phyloP scores from a whole-genome alignment of 306 rosid genomes.

The Vachellia collinsii region DNA sequence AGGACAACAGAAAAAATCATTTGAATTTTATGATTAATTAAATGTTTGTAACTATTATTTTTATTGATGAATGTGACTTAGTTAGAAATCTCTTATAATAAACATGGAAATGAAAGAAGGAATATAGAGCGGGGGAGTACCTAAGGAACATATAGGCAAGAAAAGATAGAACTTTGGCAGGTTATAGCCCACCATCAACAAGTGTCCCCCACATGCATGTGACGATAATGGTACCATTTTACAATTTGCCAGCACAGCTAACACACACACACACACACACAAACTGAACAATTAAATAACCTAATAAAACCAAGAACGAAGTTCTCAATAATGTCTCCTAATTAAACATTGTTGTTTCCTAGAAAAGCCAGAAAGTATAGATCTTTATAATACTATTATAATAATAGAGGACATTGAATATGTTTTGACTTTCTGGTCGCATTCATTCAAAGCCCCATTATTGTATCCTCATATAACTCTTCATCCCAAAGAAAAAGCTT shows the following conservation, averaged over 20 bases:
- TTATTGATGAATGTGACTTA: too few relatives aligned
- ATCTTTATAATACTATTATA: conserved; percentile 30
- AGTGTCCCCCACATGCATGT: conserved; percentile 42
- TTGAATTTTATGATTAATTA: too few relatives aligned
- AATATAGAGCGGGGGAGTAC: too few relatives aligned
- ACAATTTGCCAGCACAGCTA: neutral
- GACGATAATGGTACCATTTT: conserved; percentile 16
- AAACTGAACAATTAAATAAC: conserved; percentile 17
- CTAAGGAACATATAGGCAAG: neutral
- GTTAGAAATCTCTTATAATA: too few relatives aligned
- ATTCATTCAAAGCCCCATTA: conserved; percentile 41
- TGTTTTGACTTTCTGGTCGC: conserved; percentile 45
- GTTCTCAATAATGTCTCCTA: conserved; percentile 38
- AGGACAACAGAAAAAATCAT: too few relatives aligned
- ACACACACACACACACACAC: neutral
- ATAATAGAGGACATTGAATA: conserved; percentile 37
- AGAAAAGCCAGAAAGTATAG: conserved; percentile 41
- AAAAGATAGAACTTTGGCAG: neutral
- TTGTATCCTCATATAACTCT: conserved; percentile 7
- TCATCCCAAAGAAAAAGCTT: conserved; percentile 1
- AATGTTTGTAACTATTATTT: too few relatives aligned
- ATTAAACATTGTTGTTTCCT: conserved; percentile 43
- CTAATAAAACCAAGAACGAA: neutral
- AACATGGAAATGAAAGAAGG: too few relatives aligned
- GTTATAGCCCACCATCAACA: conserved; percentile 8